Conservation (phyloP, 768 basidiomycete species). For the Pulveroboletus sp. region DNA sequence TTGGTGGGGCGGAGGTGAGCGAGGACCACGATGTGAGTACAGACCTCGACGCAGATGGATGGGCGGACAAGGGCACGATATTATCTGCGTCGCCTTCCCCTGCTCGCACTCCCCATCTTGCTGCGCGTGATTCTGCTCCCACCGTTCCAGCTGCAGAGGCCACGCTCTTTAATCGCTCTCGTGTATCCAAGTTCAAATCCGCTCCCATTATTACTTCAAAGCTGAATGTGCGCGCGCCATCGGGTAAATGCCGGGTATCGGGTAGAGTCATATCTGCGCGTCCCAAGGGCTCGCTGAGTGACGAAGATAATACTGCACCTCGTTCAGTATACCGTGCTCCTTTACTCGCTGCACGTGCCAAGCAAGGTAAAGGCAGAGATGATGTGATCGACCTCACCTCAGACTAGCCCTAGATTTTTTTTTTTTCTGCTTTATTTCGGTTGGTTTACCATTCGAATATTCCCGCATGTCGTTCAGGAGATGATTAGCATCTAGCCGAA, state of each 20-base stretch:
- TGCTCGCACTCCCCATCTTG: not conserved
- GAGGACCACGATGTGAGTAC: not conserved
- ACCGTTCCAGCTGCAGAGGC: not conserved
- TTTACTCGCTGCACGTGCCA: slow-evolving; percentile 23
- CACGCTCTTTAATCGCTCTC: not conserved
- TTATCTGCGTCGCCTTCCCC: slow-evolving; percentile 22
- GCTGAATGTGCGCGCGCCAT: not conserved
- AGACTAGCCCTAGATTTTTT: slow-evolving; percentile 5
- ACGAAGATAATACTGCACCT: not conserved
- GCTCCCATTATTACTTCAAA: not conserved
- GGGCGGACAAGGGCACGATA: slow-evolving; percentile 25
- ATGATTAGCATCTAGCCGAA: not conserved
- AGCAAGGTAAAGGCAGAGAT: slow-evolving; percentile 2
- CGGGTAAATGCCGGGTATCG: not conserved
- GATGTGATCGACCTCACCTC: slow-evolving; percentile 43
- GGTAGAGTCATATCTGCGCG: not conserved
- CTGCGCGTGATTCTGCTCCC: not conserved
- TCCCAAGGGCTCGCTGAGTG: not conserved
- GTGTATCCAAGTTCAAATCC: slow-evolving; percentile 19
- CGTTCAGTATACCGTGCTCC: slow-evolving; percentile 5
- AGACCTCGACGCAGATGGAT: slow-evolving; percentile 4
- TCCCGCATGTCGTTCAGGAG: too few relatives aligned
- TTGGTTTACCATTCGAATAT: not conserved
- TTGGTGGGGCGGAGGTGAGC: not conserved
- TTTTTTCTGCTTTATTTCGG: not conserved